Base-by-base conservation (phyloP, 352 stramenopile genomes). In the Phytophthora colocasiae region DNA sequence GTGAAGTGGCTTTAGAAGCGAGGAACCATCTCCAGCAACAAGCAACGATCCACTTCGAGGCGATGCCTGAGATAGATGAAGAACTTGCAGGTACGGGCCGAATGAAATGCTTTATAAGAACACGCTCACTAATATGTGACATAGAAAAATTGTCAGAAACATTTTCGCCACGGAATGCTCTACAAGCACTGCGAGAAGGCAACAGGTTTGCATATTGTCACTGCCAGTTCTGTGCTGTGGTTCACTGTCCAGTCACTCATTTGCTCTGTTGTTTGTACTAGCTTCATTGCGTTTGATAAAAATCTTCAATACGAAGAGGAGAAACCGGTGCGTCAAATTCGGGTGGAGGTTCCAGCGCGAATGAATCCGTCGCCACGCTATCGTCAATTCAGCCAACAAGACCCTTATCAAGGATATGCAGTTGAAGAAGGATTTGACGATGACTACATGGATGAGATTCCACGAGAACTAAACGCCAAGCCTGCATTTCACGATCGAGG, bases 81-180 rank as follows among this genome's bases (percentile, higher is more conserved):
- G 73, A 85, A 11, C 58, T 83, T 19, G 58, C 71, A 75, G 77
- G 83, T 89, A 66, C 27, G 7, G 6, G 6, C 15, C 1, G 2
- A 36, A 22, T 17, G 9, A 11, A 17, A 14, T 26, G 12, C 38
- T 36, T 22, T 43, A 15, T 11, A n/a, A 17, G 5, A 34, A 41
- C 12, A 24, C 7, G 17, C 17, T 5, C 3, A 2, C 24, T 60
- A 24, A 59, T 11, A 24, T 24, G 12, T 5, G n/a, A 19, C 29
- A 5, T n/a, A 87, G 79, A 89, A 3, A 73, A 65, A 31, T 54
- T 92, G 1, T 88, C 80, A 26, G 73, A 92, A 39, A 85, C 81
- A 1, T 92, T 92, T 58, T 92, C 83, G 10, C 81, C 83, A 11
- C 71, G 76, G 1, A 57, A 67, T 48, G 70, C 80, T 0, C 59